Percentiles rank a stretch among this genome's conserved stretches.
These are phyloP conservation scores for Nidula niveotomentosa DNA, from an alignment of 1,284 basidiomycete species.

Conservation along the genomic window DNA sequence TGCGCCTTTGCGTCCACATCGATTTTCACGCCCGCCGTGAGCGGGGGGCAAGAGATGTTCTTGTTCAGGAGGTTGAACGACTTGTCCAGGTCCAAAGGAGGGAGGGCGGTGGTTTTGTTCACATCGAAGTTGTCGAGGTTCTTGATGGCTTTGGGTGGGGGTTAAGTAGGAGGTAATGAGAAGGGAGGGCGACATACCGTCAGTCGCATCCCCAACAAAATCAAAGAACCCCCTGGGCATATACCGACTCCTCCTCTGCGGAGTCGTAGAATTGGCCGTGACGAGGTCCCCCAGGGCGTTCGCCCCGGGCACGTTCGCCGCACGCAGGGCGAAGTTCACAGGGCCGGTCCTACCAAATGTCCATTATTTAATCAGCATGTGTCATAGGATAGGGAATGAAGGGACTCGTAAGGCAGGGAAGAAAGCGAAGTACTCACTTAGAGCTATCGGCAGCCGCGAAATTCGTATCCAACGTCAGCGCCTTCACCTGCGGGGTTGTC, in stretches of 20 bases:
- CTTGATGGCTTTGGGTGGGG: conserved; percentile 17
- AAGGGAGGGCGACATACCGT: conserved; percentile 15
- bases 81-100: conserved; percentile 27
- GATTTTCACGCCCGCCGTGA: conserved; percentile 33
- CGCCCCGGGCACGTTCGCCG: conserved; percentile 37
- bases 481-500: conserved; percentile 34
- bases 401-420: neutral
- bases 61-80: conserved; percentile 39
- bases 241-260: conserved; percentile 15
- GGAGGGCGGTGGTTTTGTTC: conserved; percentile 14
- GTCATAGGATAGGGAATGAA: neutral
- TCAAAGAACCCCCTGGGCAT: conserved; percentile 22
- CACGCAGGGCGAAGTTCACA: conserved; percentile 38
- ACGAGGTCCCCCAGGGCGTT: conserved; percentile 24
- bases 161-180: neutral
- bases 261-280: conserved; percentile 3
- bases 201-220: conserved; percentile 25
- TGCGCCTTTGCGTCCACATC: conserved; percentile 38
- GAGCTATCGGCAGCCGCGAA: conserved; percentile 34
- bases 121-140: conserved; percentile 23
- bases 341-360: conserved; percentile 23
- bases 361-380: neutral
- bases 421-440: conserved; percentile 14
- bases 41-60: conserved; percentile 36
- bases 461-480: conserved; percentile 40